phyloP scores from a whole-genome alignment of 495 filamentous ascomycete genomes.

The Daldinia bambusicola region DNA sequence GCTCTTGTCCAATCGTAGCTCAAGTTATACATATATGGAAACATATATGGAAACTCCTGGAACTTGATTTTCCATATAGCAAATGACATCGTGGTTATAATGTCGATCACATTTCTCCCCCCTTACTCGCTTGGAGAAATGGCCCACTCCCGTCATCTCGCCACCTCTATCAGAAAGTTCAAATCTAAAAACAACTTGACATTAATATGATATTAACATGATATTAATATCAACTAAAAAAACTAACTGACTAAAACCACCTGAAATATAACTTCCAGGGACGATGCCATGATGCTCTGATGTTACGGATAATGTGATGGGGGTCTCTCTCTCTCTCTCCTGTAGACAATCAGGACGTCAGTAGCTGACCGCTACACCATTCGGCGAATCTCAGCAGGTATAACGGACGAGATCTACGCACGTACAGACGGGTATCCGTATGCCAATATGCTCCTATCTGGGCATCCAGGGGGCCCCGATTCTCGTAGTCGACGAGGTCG shows the following conservation, averaged over 20 bases:
- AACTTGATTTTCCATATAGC: background rate
- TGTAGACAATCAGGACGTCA: background rate
- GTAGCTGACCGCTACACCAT: background rate
- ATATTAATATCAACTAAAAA: slow-evolving; percentile 1
- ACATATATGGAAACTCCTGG: background rate
- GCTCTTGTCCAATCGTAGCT: background rate
- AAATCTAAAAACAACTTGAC: background rate
- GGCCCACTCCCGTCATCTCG: background rate
- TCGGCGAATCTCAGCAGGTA: background rate
- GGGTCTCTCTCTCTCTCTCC: no score
- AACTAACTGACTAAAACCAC: slow-evolving; percentile 5
- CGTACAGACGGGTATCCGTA: slow-evolving; percentile 16
- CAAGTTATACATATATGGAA: background rate
- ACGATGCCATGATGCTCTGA: background rate
- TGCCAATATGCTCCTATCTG: slow-evolving; percentile 19
- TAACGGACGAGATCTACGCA: slow-evolving; percentile 6
- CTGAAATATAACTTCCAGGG: background rate
- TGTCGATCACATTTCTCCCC: background rate
- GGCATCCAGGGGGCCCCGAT: background rate
- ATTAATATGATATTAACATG: background rate
- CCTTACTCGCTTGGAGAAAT: background rate
- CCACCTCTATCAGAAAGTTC: background rate
- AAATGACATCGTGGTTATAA: no score
- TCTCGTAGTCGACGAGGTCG: slow-evolving; percentile 19
- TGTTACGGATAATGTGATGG: no score